Evolutionary conservation across 371 early-diverging fungal genomes (phyloP).

Genomic region (Encephalitozoon intestinalis): DNA sequence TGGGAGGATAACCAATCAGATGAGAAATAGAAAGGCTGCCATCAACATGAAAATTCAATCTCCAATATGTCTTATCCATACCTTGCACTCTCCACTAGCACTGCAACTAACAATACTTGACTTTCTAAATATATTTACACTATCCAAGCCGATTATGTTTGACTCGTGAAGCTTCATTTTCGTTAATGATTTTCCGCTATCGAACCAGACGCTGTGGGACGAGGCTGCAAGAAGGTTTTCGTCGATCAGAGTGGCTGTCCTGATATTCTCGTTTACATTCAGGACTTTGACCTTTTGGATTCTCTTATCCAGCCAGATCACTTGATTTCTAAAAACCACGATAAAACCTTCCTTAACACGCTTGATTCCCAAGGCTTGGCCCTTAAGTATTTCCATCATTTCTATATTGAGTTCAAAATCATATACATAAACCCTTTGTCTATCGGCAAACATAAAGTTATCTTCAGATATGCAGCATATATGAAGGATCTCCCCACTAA

Average conservation of each 20-base stretch:
- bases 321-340: constrained; percentile 20
- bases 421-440: constrained; percentile 22
- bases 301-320: background rate
- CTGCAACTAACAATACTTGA: constrained; percentile 8
- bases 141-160: background rate
- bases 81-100: background rate
- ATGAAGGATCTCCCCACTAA: constrained; percentile 7
- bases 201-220: background rate
- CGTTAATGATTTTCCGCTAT: background rate
- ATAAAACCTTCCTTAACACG: constrained; percentile 3
- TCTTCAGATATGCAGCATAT: constrained; percentile 19
- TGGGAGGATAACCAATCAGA: background rate
- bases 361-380: background rate
- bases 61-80: background rate
- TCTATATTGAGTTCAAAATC: constrained; percentile 28
- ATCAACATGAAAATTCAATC: background rate
- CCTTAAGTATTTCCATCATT: constrained; percentile 34
- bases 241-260: background rate
- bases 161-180: constrained; percentile 4
- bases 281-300: constrained; percentile 17
- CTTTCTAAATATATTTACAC: constrained; percentile 14
- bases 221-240: background rate
- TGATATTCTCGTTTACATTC: background rate
- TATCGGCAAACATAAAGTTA: constrained; percentile 28
- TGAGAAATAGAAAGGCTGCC: background rate